Base-by-base conservation (phyloP, 345 rosid species). In the Rhodamnia rubescens region DNA sequence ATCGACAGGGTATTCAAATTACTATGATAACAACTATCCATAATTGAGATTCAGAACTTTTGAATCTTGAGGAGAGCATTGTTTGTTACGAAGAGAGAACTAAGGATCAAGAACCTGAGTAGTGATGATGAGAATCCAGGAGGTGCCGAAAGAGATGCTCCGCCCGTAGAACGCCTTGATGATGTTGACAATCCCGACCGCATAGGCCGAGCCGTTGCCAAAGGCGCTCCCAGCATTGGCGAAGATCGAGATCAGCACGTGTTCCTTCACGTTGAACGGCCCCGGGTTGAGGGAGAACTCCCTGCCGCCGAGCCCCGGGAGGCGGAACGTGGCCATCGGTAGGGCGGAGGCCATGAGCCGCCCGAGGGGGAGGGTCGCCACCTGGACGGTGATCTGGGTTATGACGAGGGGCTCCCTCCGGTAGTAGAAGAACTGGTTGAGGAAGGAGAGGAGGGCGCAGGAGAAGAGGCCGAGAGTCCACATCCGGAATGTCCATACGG, bases 401-500 rank as follows among this genome's bases (percentile, higher is more conserved):
- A 86, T 86, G 55, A 83, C 58, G 42, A 86, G 88, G 15, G 88
- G 85, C 86, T 87, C 84, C 18, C 81, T 84, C 44, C 88, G 64
- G 86, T 84, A 87, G 11, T 84, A 40, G 84, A 84, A 84, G 84
- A 87, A 84, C 18, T 87, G 86, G 86, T 87, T 84, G 84, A 84
- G 52, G 74, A 87, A 87, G n/a, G 88, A 87, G 54, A 87, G 86
- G 83, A 85, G 87, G 83, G 55, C 18, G 80, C 87, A 87, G 12
- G 89, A 87, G 44, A 85, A 3, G 7, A 87, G 54, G 61, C 89
- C 89, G 44, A 87, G 80, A n/a, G 52, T 69, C 89, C 89, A 87
- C 89, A 87, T 87, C 49, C 89, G 69, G 44, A 86, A 86, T 3
- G 98, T 95, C 96, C 96, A 93, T 49, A 95, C 94, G 4, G 98